Percentiles rank a stretch among this genome's conserved stretches.
Conservation (phyloP, 805 yeast genomes). For the Lipomyces kockii region DNA sequence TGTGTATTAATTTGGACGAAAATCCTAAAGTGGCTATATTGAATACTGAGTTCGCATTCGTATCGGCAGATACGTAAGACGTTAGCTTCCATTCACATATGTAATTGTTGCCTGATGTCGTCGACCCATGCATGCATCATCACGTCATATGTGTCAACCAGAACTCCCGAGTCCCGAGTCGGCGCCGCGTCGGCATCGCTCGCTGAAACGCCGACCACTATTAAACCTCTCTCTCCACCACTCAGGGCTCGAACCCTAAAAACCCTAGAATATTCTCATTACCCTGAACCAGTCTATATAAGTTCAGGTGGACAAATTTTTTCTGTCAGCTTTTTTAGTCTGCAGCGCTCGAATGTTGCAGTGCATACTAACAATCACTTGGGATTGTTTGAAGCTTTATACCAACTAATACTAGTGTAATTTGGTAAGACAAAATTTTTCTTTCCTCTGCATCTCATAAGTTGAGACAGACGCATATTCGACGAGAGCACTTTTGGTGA, state of each 20-base stretch:
- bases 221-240: background rate
- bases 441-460: background rate
- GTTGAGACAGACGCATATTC: background rate
- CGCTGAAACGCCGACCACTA: background rate
- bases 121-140: background rate
- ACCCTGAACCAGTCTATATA: background rate
- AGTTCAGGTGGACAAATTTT: background rate
- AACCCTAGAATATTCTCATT: background rate
- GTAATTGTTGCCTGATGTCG: background rate
- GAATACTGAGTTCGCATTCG: background rate
- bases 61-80: background rate
- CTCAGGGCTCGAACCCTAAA: background rate
- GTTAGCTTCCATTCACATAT: background rate
- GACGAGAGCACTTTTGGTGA: slow-evolving; percentile 11
- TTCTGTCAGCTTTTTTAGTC: background rate
- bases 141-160: background rate
- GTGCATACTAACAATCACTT: background rate
- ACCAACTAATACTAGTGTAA: background rate
- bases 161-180: background rate
- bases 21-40: background rate
- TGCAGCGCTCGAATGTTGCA: background rate
- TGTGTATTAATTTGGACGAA: too few species aligned
- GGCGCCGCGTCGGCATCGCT: background rate
- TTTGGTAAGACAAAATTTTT: slow-evolving; percentile 3
- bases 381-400: background rate